phyloP scores from a whole-genome alignment of 2,329 filamentous ascomycete species.

The Zymoseptoria ardabiliae region DNA sequence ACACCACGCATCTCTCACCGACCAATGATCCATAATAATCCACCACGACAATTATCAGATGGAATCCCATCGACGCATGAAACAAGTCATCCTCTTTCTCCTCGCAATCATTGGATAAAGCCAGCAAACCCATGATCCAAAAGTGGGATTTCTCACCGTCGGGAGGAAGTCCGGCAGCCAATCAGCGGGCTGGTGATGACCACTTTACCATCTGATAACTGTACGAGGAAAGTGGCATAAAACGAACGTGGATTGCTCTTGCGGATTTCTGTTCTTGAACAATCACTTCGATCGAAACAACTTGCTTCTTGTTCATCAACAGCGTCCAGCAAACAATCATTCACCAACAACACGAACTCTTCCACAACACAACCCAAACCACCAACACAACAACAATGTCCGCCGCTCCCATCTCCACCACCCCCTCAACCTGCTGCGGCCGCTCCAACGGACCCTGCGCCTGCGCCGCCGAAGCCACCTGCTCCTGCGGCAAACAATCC shows the following conservation, averaged over 20 bases:
- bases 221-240: background rate
- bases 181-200: background rate
- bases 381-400: constrained; percentile 29
- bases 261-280: no score
- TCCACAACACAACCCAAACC: background rate
- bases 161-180: background rate
- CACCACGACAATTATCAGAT: background rate
- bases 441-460: constrained; percentile 42
- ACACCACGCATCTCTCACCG: background rate
- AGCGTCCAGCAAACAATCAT: background rate
- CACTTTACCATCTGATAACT: background rate
- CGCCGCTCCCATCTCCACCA: constrained; percentile 28
- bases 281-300: background rate
- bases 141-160: background rate
- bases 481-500: constrained; percentile 79
- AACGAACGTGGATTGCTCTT: background rate
- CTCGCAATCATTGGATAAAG: background rate
- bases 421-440: constrained; percentile 53
- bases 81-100: background rate
- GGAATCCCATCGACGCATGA: background rate
- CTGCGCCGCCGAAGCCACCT: constrained; percentile 38
- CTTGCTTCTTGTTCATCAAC: background rate
- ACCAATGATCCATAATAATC: background rate
- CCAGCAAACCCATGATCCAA: background rate
- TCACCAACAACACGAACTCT: background rate